phyloP scores from a whole-genome alignment of 73 alveolate genomes.

The Paramecium biaurelia region DNA sequence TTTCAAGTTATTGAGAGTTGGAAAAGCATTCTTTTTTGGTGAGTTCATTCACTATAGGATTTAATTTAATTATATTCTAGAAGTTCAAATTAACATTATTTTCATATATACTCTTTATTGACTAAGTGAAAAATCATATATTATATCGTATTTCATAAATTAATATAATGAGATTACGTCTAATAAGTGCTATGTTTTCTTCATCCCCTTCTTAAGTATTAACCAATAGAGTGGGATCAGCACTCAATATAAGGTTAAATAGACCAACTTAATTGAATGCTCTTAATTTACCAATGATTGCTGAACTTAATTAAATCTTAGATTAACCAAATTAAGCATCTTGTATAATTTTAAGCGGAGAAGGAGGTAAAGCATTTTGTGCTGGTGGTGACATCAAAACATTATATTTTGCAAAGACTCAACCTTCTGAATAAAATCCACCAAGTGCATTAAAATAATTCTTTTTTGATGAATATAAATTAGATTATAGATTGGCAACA shows the following conservation, averaged over 20 bases:
- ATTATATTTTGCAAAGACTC: constrained; percentile 72
- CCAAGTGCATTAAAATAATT: constrained; percentile 55
- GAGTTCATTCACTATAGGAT: not conserved
- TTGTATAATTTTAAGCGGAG: constrained; percentile 81
- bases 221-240: not conserved
- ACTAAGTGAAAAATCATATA: not conserved
- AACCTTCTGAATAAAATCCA: constrained; percentile 59
- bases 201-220: not conserved
- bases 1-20: not conserved
- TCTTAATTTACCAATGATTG: constrained; percentile 77
- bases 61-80: not conserved
- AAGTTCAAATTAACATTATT: not conserved
- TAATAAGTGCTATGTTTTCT: constrained; percentile 7
- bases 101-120: not conserved
- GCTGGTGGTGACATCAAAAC: constrained; percentile 96
- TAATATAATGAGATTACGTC: not conserved
- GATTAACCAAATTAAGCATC: constrained; percentile 61
- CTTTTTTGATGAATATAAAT: constrained; percentile 74
- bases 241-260: constrained; percentile 67
- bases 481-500: constrained; percentile 76
- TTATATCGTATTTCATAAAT: not conserved
- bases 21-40: constrained; percentile 18
- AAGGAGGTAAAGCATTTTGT: constrained; percentile 94
- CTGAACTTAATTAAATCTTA: constrained; percentile 53
- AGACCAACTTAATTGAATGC: constrained; percentile 80